Evolutionary conservation across 306 rosid species (phyloP), one percentile per base, ranked within the genome.

Genomic region (Amphicarpaea edgeworthii): DNA sequence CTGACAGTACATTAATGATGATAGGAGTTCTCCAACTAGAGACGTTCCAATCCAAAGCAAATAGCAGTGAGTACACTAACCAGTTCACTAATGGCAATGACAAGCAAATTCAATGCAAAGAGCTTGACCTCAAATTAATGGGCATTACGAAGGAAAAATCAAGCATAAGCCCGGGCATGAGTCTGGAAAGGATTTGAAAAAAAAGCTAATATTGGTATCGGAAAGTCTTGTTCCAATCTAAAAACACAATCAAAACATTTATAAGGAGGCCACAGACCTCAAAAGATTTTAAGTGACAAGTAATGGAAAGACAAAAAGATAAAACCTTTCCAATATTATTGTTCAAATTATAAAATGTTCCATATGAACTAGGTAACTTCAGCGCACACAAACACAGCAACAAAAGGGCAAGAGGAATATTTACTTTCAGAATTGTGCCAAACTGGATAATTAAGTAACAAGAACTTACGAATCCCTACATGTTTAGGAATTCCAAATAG

Each of bases 391-490:
- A 12, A 20, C 60, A 54, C 34, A 61, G 50, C 26, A 42, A 43
- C 38, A 32, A 77, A 65, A 54, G 45, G 41, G 28, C 59, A 16
- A 63, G 61, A 71, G 43, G 26, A 60, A 19, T 23, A 58, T 37
- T 49, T 68, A 77, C 43, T 80, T 59, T 28, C 50, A 73, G 53
- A 73, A 60, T 26, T 74, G 32, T 23, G 51, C 17, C 21, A 66
- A 66, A 60, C 38, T 32, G 26, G 67, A 66, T 46, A 61, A 40
- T 41, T 34, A 64, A 74, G 76, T 24, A 54, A 40, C 24, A 54
- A 72, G 32, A 65, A 46, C 51, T 12, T 50, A 68, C 0, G 7
- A 73, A 61, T 26, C 75, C 23, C 43, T 10, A 50, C 23, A 41
- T 12, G 40, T 26, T 34, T 34, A 51, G 64, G 58, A 75, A 82